A percentile compares a stretch with the other conserved stretches of the same genome.
These are phyloP conservation scores for Sporothrix variecibatus DNA, from an alignment of 2,329 filamentous ascomycete species.

Conservation along the genomic window DNA sequence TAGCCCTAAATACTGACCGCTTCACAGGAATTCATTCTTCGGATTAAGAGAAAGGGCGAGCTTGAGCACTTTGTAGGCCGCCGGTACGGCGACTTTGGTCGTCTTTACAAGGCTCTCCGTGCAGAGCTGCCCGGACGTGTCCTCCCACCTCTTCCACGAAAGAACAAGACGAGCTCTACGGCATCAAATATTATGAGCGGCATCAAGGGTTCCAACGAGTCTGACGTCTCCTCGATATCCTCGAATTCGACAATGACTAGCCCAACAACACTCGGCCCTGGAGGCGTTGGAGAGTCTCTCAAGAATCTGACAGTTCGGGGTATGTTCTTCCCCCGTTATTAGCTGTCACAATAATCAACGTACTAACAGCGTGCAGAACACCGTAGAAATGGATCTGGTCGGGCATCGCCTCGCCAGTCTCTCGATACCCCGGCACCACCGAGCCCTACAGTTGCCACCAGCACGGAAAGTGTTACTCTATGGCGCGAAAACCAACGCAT, in stretches of 20 bases:
- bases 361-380: constrained; percentile 31
- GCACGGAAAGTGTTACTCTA: constrained; percentile 52
- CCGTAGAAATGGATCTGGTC: constrained; percentile 37
- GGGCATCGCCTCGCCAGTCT: constrained; percentile 47
- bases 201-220: constrained; percentile 63
- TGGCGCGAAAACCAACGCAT: constrained; percentile 89
- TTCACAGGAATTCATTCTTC: constrained; percentile 78
- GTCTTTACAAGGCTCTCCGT: constrained; percentile 75
- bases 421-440: constrained; percentile 43
- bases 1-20: background rate
- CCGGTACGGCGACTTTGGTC: constrained; percentile 84
- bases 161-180: constrained; percentile 81
- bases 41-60: constrained; percentile 76
- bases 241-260: constrained; percentile 70
- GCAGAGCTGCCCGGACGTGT: constrained; percentile 89
- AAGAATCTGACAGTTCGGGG: constrained; percentile 47
- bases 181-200: constrained; percentile 58
- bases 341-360: no score
- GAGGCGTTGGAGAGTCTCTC: constrained; percentile 38
- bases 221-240: constrained; percentile 78
- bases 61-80: constrained; percentile 78
- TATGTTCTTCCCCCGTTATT: background rate
- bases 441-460: constrained; percentile 37
- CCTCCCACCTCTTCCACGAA: constrained; percentile 80
- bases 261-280: constrained; percentile 33